Percentiles rank a stretch among this genome's conserved stretches.
Conservation (phyloP, 257 asterid genomes). For the Solanum paucissectum region DNA sequence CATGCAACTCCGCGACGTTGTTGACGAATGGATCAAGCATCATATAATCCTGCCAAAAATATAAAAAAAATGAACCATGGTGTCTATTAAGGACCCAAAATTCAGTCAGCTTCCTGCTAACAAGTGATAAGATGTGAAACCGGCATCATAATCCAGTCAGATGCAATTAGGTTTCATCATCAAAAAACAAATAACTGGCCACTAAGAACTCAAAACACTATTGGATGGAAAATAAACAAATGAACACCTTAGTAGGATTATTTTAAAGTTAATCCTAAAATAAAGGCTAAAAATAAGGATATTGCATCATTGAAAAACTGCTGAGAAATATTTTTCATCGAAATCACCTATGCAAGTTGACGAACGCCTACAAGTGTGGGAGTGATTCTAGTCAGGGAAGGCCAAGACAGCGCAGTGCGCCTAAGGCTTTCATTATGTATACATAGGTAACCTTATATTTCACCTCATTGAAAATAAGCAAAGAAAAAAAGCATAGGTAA, state of each 20-base stretch:
- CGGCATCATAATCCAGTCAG: neutral
- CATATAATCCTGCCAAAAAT: constrained; percentile 43
- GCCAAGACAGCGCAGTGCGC: neutral
- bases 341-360: neutral
- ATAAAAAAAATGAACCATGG: neutral
- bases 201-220: neutral
- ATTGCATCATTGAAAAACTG: neutral
- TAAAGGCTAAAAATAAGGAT: neutral
- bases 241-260: neutral
- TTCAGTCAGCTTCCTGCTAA: neutral
- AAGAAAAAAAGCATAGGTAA: neutral
- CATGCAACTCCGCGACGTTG: constrained; percentile 55
- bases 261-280: neutral
- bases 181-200: neutral
- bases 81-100: neutral
- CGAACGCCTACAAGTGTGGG: neutral
- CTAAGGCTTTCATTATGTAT: neutral
- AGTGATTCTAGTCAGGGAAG: neutral
- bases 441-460: neutral
- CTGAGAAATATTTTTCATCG: neutral
- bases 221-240: neutral
- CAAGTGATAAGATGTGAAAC: neutral
- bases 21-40: constrained; percentile 50
- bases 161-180: neutral
- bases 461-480: neutral